phyloP scores from a whole-genome alignment of 1,284 basidiomycete species.

The Leccinum griseonigrum region DNA sequence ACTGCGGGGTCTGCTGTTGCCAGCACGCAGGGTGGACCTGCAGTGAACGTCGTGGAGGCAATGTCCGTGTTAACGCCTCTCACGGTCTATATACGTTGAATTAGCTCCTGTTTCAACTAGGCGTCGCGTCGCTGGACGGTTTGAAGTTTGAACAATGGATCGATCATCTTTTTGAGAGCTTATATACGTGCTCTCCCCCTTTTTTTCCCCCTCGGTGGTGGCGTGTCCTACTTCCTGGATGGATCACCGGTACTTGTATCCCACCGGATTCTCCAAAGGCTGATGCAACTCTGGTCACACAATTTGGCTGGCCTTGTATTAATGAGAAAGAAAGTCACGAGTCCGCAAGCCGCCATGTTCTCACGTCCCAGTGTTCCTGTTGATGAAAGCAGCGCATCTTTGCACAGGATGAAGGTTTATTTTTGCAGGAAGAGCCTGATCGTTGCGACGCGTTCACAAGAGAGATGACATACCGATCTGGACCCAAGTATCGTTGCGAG shows the following conservation, averaged over 20 bases:
- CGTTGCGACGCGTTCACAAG: not conserved
- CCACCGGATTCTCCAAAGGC: slow-evolving; percentile 5
- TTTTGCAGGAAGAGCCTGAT: not conserved
- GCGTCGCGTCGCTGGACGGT: not conserved
- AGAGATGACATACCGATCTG: not conserved
- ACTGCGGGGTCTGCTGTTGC: slow-evolving; percentile 18
- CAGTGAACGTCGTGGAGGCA: slow-evolving; percentile 20
- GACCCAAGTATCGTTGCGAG: not conserved
- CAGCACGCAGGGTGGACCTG: slow-evolving; percentile 19
- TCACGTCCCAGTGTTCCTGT: not conserved
- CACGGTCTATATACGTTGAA: slow-evolving; percentile 28
- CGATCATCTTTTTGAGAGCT: not conserved
- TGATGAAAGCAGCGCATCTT: not conserved
- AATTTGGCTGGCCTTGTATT: not conserved
- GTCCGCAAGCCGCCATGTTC: not conserved
- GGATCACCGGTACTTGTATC: slow-evolving; percentile 1
- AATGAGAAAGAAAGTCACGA: not conserved
- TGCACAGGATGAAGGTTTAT: not conserved
- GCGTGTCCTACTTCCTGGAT: slow-evolving; percentile 2
- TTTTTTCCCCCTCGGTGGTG: not conserved
- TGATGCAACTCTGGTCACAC: not conserved
- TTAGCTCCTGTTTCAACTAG: slow-evolving; percentile 16
- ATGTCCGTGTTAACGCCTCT: slow-evolving; percentile 20
- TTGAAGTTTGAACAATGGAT: not conserved
- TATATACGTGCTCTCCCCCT: not conserved